Conservation (phyloP, 2,329 filamentous ascomycete genomes). For the Talaromyces atroroseus region DNA sequence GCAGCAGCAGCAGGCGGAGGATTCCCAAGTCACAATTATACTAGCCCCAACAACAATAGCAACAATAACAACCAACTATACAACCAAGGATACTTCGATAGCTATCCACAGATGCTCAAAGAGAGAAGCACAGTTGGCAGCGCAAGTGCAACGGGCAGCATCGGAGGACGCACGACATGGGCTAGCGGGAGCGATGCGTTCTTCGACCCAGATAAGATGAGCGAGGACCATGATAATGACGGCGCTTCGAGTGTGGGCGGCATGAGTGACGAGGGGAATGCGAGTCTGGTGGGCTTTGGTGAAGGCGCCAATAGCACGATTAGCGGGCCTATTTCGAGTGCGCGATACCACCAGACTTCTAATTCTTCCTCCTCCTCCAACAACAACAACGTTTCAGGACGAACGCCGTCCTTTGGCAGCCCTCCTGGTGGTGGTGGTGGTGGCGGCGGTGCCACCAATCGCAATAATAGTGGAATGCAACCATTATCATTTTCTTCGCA, state of each 20-base stretch:
- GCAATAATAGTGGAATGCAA: background rate
- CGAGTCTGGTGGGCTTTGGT: conserved; percentile 83
- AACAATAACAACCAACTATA: conserved; percentile 30
- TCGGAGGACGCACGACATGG: conserved; percentile 64
- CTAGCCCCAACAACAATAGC: background rate
- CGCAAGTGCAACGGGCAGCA: conserved; percentile 73
- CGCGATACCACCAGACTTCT: conserved; percentile 4
- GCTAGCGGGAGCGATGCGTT: conserved; percentile 55
- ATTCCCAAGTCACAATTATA: conserved; percentile 17
- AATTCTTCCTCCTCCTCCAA: background rate
- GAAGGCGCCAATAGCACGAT: conserved; percentile 85
- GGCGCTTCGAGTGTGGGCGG: conserved; percentile 60
- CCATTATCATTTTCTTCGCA: conserved; percentile 22
- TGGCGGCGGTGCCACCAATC: conserved; percentile 26
- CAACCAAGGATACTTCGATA: conserved; percentile 73
- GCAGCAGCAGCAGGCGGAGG: conserved; percentile 19
- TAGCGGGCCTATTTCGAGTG: conserved; percentile 66
- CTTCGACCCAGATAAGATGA: conserved; percentile 52
- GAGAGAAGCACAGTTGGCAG: conserved; percentile 86
- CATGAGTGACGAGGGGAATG: conserved; percentile 79
- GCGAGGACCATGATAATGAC: conserved; percentile 62
- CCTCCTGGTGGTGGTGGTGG: conserved; percentile 19
- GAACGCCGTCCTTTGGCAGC: conserved; percentile 37
- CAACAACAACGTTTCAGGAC: conserved; percentile 9
- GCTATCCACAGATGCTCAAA: conserved; percentile 56